Evolutionary conservation across 176 grass and related monocot species (phyloP).

Genomic region (Elymus sibiricus): DNA sequence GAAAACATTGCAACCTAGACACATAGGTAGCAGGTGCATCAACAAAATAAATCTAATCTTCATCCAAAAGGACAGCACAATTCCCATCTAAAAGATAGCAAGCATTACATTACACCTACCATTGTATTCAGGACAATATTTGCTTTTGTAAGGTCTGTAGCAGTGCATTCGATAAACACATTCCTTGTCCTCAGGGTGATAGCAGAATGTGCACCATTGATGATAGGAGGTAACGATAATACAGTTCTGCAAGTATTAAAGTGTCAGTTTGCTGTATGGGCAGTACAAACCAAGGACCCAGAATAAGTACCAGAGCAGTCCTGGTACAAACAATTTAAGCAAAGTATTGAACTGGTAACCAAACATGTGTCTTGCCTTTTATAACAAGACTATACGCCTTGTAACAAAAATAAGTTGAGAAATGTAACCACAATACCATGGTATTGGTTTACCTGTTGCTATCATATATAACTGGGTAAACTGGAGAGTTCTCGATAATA

Average conservation of each 20-base stretch:
- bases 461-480: conserved; percentile 96
- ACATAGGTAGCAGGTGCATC: conserved; percentile 28
- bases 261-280: not conserved
- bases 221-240: conserved; percentile 87
- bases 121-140: conserved; percentile 98
- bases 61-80: not conserved
- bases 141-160: conserved; percentile 95
- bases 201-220: conserved; percentile 95
- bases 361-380: conserved; percentile 9
- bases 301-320: not conserved
- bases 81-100: conserved; percentile 11
- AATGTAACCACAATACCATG: not conserved
- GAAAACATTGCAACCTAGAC: conserved; percentile 92
- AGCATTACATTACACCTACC: conserved; percentile 43
- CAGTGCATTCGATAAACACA: conserved; percentile 95
- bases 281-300: not conserved
- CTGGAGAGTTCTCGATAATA: conserved; percentile 92
- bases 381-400: not conserved
- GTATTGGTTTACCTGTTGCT: conserved; percentile 64
- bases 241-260: conserved; percentile 66
- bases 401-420: not conserved
- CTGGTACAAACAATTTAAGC: not conserved
- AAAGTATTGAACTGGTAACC: not conserved
- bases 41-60: conserved; percentile 23
- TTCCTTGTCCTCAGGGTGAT: conserved; percentile 80